Conservation (phyloP, 768 basidiomycete genomes). For the Tulasnella sp. region DNA sequence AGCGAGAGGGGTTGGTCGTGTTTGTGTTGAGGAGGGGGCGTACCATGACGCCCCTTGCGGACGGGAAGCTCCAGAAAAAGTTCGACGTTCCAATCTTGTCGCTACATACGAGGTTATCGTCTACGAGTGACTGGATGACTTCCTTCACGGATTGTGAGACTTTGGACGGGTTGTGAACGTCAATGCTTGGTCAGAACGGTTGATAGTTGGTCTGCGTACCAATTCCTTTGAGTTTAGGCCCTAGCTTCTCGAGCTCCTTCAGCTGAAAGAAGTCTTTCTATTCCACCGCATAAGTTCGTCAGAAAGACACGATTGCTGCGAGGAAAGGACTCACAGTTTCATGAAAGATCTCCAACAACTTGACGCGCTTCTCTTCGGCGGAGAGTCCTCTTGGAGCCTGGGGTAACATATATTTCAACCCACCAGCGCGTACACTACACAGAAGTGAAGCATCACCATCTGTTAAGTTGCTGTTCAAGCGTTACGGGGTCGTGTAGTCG, state of each 20-base stretch:
- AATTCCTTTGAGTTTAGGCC: constrained; percentile 81
- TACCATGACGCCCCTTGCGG: constrained; percentile 70
- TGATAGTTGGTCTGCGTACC: constrained; percentile 35
- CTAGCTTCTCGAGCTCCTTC: constrained; percentile 86
- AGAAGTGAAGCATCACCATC: too few relatives aligned
- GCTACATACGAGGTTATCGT: constrained; percentile 70
- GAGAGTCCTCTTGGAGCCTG: constrained; percentile 52
- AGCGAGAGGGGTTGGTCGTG: constrained; percentile 16
- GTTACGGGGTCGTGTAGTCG: too few relatives aligned
- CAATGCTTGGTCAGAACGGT: background rate
- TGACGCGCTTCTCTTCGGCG: constrained; percentile 78
- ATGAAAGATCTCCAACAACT: constrained; percentile 84
- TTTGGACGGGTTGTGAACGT: constrained; percentile 24
- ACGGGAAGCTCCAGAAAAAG: constrained; percentile 95
- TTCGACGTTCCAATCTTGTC: constrained; percentile 95
- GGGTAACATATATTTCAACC: too few relatives aligned
- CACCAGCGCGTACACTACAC: too few relatives aligned
- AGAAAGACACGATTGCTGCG: background rate
- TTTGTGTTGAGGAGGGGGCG: too few relatives aligned
- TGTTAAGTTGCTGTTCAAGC: too few relatives aligned
- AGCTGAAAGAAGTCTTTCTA: constrained; percentile 85
- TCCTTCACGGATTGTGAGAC: constrained; percentile 90
- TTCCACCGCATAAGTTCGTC: constrained; percentile 6
- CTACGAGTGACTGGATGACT: constrained; percentile 72
- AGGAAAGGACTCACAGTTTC: constrained; percentile 46